Base-by-base conservation (phyloP, 768 basidiomycete species). In the Hygrophorus pudorinus region DNA sequence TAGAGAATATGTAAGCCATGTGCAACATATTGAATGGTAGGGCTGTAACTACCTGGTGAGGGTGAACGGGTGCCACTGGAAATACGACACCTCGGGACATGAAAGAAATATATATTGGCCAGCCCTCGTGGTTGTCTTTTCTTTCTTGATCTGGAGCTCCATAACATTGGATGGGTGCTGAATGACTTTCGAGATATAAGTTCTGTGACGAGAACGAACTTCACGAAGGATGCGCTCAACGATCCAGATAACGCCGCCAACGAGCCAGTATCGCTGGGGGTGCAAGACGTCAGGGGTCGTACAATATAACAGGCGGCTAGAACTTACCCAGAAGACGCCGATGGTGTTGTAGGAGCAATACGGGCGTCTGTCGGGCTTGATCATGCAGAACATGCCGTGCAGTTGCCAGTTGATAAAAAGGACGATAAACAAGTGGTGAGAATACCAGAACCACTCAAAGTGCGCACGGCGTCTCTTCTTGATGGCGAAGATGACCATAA, bases 61-160 rank as follows among this genome's bases (percentile, higher is more conserved):
- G 12, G 92, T 94, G 73, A 96, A 96, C 7, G 92, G 91, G 57
- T 97, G 93, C 86, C 91, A 97, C 59, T 96, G 90, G 72, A 85
- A 93, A 67, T 90, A 94, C 14, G 85, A 89, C 37, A 97, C 70
- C 62, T 90, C 86, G 7, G 92, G 93, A 65, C 88, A 91, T 51
- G 71, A 81, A 39, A 96, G 62, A 71, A 94, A 92, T 60, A 97
- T 87, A 63, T 96, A 97, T 60, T 94, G 88, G 14, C 91, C 91
- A 1, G 91, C 89, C 9, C 81, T 74, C 21, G 77, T 79, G 1
- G 68, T 81, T 0, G 79, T 89, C 65, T 83, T 85, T 57, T 96
- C 93, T 65, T 96, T 96, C 72, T 93, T 96, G 73, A 97, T 93
- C 63, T 96, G 94, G 21, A 98, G 67, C 65, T 97, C 92, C 68